phyloP scores from a whole-genome alignment of 257 asterid species.

The Nyctanthes arbortristis region DNA sequence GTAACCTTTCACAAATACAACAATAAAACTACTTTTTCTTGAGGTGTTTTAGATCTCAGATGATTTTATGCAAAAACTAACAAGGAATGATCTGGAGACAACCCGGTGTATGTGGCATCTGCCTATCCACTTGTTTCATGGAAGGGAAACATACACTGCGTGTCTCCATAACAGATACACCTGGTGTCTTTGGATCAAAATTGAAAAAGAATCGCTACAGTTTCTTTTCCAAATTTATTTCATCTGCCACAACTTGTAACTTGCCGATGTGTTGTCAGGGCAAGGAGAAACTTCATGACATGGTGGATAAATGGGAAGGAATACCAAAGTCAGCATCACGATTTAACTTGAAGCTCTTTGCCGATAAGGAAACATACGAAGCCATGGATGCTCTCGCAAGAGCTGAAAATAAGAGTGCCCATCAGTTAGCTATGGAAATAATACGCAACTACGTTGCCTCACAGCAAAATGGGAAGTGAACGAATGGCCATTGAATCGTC shows the following conservation, averaged over 20 bases:
- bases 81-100: no score
- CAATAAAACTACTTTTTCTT: neutral
- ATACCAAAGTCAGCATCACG: constrained; percentile 55
- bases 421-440: constrained; percentile 83
- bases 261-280: constrained; percentile 46
- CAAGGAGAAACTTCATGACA: constrained; percentile 66
- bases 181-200: no score
- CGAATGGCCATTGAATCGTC: constrained; percentile 21
- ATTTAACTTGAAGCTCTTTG: constrained; percentile 70
- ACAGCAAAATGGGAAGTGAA: constrained; percentile 54
- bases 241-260: neutral
- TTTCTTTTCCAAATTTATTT: neutral
- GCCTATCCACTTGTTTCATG: no score
- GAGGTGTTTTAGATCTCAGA: neutral
- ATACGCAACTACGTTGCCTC: constrained; percentile 80
- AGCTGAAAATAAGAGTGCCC: constrained; percentile 66
- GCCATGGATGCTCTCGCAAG: constrained; percentile 63
- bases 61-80: neutral
- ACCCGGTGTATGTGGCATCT: no score
- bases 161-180: no score
- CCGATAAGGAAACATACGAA: constrained; percentile 74
- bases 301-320: constrained; percentile 87
- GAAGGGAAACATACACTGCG: no score
- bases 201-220: no score
- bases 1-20: constrained; percentile 35